Evolutionary conservation across 495 filamentous ascomycete genomes (phyloP).

Genomic region (Penicillium parvum): DNA sequence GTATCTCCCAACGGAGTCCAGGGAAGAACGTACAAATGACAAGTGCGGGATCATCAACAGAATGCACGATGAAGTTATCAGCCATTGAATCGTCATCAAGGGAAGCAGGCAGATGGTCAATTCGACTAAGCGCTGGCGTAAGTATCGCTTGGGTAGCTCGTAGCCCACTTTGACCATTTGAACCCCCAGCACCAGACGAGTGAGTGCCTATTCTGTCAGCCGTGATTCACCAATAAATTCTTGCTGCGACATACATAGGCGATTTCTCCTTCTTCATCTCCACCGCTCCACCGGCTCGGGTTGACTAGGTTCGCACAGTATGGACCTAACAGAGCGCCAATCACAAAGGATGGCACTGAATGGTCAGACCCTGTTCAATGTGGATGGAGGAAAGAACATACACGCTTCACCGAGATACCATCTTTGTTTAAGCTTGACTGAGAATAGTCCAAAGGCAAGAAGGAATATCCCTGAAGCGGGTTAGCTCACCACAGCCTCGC

Average conservation of each 20-base stretch:
- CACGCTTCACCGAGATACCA: constrained; percentile 58
- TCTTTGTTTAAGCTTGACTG: constrained; percentile 47
- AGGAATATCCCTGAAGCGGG: constrained; percentile 24
- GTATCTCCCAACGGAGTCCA: background rate
- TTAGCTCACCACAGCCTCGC: constrained; percentile 3
- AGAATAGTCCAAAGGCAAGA: constrained; percentile 44
- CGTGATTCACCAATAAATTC: background rate
- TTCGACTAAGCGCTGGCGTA: constrained; percentile 23
- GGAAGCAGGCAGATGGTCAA: constrained; percentile 38
- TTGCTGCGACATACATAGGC: constrained; percentile 32
- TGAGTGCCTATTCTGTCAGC: constrained; percentile 31
- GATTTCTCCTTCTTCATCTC: constrained; percentile 35
- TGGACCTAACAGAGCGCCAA: constrained; percentile 47
- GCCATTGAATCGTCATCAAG: constrained; percentile 35
- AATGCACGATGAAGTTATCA: constrained; percentile 35
- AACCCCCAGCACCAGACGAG: constrained; percentile 51
- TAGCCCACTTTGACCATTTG: constrained; percentile 43
- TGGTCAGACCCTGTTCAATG: constrained; percentile 1
- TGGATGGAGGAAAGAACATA: constrained; percentile 25
- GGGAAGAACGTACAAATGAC: constrained; percentile 25
- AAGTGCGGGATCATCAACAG: constrained; percentile 31
- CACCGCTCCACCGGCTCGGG: constrained; percentile 36
- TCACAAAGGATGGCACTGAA: constrained; percentile 47
- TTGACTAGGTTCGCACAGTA: constrained; percentile 46
- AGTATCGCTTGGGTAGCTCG: constrained; percentile 31